A percentile compares a stretch with the other conserved stretches of the same genome.
These are phyloP conservation scores for Blastobotrys attinorum DNA, from an alignment of 805 yeast genomes.

Conservation along the genomic window DNA sequence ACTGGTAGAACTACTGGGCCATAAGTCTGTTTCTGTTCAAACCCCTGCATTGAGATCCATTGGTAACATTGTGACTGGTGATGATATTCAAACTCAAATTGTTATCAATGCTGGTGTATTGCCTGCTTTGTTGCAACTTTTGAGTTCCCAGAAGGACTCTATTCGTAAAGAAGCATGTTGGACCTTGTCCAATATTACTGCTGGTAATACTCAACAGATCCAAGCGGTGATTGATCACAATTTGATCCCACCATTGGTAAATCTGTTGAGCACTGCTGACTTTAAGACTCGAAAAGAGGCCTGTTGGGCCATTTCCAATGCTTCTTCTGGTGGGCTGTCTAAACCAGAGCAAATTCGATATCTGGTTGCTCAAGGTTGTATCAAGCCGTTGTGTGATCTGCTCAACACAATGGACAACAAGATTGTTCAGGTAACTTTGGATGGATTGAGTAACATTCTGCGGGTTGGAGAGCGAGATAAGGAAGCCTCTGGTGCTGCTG, in stretches of 20 bases:
- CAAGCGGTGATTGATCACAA: constrained; percentile 95
- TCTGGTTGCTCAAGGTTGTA: constrained; percentile 90
- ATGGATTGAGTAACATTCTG: constrained; percentile 87
- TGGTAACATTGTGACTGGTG: constrained; percentile 97
- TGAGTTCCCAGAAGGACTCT: constrained; percentile 80
- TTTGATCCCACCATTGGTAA: constrained; percentile 83
- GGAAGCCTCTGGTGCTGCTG: constrained; percentile 58
- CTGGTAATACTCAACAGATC: constrained; percentile 91
- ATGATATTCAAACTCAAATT: constrained; percentile 90
- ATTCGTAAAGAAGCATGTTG: constrained; percentile 97
- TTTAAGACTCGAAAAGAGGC: constrained; percentile 97
- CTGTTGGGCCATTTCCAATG: constrained; percentile 98
- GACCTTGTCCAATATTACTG: constrained; percentile 97
- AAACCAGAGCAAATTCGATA: constrained; percentile 92
- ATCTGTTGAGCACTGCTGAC: constrained; percentile 72
- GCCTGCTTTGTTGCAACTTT: constrained; percentile 71
- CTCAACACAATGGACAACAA: constrained; percentile 81
- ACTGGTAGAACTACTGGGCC: constrained; percentile 81
- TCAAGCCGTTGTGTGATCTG: constrained; percentile 93
- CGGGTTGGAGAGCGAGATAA: constrained; percentile 91
- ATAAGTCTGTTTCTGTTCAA: constrained; percentile 78
- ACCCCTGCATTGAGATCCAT: constrained; percentile 97
- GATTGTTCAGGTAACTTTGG: constrained; percentile 90
- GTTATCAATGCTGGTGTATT: constrained; percentile 90
- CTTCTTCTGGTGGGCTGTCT: constrained; percentile 88